Evolutionary conservation across 768 basidiomycete genomes (phyloP), one percentile per base, ranked within the genome.

Genomic region (Gelatoporia subvermispora): DNA sequence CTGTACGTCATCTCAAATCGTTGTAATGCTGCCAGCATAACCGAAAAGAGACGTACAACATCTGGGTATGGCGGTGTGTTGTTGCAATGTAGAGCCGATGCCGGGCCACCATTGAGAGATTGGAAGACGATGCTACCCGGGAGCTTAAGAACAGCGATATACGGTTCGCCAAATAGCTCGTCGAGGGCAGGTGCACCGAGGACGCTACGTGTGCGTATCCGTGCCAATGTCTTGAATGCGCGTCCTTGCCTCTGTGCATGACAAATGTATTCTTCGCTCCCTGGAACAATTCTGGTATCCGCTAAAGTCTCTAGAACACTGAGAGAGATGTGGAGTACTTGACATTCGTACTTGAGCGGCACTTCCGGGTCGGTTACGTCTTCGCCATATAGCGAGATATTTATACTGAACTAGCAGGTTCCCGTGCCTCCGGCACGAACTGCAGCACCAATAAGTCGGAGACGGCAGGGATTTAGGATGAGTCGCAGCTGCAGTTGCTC

Each of bases 311-410:
- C 79, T 13, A 82, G 66, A 13, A 62, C 43, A 23, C 68, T 63
- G 25, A 82, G 62, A 8, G 72, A 64, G n/a, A 74, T 60, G 16
- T 67, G 59, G 59, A 77, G 53, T 42, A 70, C 72, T 16, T 69
- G 54, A 38, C 75, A 71, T 15, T 77, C 69, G 39, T 79, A 75
- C 41, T 68, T 58, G 38, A 81, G 59, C 10, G 71, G 70, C 11
- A 67, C 57, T 0, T 70, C 70, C 2, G 73, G 62, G 44, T 79
- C 77, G 37, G 79, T 68, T 8, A 64, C 62, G 28, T 31, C 28
- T 41, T 59, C 60, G 39, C 66, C 66, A 52, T 67, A 72, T 38
- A 69, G 56, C 2, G 69, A 70, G 4, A 72, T 61, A 51, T 73
- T 61, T 31, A 49, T 41, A 8, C 24, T 35, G n/a, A n/a, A n/a